Evolutionary conservation across 148 eudicot species (phyloP).

Genomic region (Vaccinium darrowii): DNA sequence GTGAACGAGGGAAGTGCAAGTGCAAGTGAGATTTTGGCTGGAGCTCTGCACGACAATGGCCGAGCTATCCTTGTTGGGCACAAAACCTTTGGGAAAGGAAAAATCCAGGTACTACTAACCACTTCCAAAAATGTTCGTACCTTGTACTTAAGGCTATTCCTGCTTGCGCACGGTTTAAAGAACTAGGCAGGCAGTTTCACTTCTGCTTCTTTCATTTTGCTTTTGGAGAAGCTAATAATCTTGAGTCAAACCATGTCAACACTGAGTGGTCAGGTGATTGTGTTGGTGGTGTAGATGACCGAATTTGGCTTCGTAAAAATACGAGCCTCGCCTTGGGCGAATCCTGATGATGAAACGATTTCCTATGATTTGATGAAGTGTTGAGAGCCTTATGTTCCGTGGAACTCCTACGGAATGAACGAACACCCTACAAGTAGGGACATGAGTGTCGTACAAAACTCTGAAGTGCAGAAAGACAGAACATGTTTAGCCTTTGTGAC

Average conservation of each 20-base stretch:
- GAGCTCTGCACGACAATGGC: conserved; percentile 93
- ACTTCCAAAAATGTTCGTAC: neutral
- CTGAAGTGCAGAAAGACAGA: too few species aligned
- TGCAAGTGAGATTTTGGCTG: conserved; percentile 94
- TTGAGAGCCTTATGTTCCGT: too few species aligned
- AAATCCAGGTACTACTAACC: conserved; percentile 62
- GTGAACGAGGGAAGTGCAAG: conserved; percentile 98
- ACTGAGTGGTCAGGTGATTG: neutral
- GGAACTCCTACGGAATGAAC: too few species aligned
- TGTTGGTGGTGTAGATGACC: too few species aligned
- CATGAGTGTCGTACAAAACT: too few species aligned
- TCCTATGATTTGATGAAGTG: too few species aligned
- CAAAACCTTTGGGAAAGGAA: conserved; percentile 92
- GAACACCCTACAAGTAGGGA: too few species aligned
- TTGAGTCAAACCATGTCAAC: neutral
- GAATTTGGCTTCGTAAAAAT: too few species aligned
- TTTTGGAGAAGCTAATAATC: neutral
- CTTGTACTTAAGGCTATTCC: neutral
- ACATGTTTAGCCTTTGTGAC: too few species aligned
- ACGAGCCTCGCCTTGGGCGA: too few species aligned
- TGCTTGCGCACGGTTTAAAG: neutral
- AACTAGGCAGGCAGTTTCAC: neutral
- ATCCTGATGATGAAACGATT: too few species aligned
- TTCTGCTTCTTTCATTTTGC: neutral
- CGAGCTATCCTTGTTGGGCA: conserved; percentile 87